Percentiles rank a stretch among this genome's conserved stretches.
phyloP scores from a whole-genome alignment of 805 yeast species.

The Wickerhamiella allomyrinae region DNA sequence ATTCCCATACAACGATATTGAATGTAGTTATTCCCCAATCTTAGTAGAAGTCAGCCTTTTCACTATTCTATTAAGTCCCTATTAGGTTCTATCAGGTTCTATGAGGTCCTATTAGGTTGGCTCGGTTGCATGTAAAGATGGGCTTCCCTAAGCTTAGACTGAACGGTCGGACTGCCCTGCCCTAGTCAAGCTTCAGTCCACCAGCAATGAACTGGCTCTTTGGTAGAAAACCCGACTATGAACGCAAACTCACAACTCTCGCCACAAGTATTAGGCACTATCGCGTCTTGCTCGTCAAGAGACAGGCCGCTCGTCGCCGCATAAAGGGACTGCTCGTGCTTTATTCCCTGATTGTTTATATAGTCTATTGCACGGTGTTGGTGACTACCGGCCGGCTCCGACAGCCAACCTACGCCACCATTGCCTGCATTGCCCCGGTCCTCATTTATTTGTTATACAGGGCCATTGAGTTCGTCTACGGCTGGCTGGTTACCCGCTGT shows the following conservation, averaged over 20 bases:
- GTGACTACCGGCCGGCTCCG: background rate
- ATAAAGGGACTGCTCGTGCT: slow-evolving; percentile 21
- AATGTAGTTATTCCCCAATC: too few relatives aligned
- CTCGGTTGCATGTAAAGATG: too few relatives aligned
- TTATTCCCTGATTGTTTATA: slow-evolving; percentile 21
- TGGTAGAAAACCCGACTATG: slow-evolving; percentile 18
- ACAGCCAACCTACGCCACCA: background rate
- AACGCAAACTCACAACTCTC: slow-evolving; percentile 23
- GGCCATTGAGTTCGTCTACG: slow-evolving; percentile 10
- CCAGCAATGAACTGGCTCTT: slow-evolving; percentile 5
- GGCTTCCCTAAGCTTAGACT: too few relatives aligned
- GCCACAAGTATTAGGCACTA: slow-evolving; percentile 17
- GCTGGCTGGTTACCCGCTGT: slow-evolving; percentile 16
- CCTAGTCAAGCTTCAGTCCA: too few relatives aligned
- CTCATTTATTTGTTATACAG: slow-evolving; percentile 12
- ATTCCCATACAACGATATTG: too few relatives aligned
- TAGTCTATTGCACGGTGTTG: slow-evolving; percentile 7
- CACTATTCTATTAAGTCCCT: too few relatives aligned
- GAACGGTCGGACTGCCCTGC: too few relatives aligned
- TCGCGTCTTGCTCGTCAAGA: slow-evolving; percentile 6
- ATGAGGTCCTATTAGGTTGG: too few relatives aligned
- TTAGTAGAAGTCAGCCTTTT: too few relatives aligned
- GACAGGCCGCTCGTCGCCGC: slow-evolving; percentile 19
- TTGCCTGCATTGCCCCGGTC: slow-evolving; percentile 7
- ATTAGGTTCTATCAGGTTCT: too few relatives aligned